phyloP scores from a whole-genome alignment of 441 rosid species.

The Adansonia rubrostipa region DNA sequence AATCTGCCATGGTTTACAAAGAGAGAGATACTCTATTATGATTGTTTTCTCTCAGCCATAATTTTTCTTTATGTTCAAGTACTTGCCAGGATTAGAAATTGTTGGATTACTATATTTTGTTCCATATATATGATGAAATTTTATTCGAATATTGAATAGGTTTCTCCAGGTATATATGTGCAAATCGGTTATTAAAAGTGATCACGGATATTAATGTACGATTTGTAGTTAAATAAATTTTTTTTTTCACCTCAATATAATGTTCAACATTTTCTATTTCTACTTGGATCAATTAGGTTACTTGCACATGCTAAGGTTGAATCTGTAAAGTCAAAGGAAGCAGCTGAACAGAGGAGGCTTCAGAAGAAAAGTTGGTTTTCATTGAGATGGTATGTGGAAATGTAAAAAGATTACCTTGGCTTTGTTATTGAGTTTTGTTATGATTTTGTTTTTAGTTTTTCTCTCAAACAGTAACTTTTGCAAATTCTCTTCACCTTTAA shows the following conservation, averaged over 20 bases:
- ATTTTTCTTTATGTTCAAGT: not conserved
- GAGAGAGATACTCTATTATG: not conserved
- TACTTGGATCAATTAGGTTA: slow-evolving; percentile 57
- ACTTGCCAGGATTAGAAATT: slow-evolving; percentile 1
- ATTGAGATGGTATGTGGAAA: slow-evolving; percentile 68
- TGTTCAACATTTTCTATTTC: slow-evolving; percentile 23
- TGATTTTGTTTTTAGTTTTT: not conserved
- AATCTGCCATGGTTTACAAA: slow-evolving; percentile 11
- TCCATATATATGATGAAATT: slow-evolving; percentile 2
- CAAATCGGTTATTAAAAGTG: not conserved
- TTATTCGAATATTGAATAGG: slow-evolving; percentile 9
- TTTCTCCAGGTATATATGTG: not conserved
- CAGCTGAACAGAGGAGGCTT: slow-evolving; percentile 81
- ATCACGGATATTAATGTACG: not conserved
- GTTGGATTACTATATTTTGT: slow-evolving; percentile 9
- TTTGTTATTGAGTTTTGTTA: not conserved
- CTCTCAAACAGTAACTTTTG: not conserved
- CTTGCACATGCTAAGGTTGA: slow-evolving; percentile 99
- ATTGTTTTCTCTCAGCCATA: not conserved
- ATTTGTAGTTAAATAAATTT: not conserved
- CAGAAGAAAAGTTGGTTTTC: slow-evolving; percentile 90
- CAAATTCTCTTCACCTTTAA: slow-evolving; percentile 26
- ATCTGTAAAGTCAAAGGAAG: slow-evolving; percentile 88
- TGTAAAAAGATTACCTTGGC: slow-evolving; percentile 17
- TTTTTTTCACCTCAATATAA: not conserved